Evolutionary conservation across 768 basidiomycete species (phyloP).

Genomic region (Lepiota venenata): DNA sequence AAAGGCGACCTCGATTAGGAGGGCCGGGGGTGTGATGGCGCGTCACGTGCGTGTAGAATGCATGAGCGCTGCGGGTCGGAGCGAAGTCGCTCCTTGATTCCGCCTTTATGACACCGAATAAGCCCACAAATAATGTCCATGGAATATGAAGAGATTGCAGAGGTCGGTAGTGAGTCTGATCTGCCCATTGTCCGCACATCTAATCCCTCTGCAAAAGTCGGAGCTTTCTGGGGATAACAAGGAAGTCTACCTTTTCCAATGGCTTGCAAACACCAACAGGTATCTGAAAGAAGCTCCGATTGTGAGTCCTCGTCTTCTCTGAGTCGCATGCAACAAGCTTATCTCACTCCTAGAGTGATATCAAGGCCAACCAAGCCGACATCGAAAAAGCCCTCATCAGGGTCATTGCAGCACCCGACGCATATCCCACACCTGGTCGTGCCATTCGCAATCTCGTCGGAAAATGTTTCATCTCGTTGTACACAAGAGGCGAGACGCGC

Average conservation of each 20-base stretch:
- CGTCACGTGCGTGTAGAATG: no score
- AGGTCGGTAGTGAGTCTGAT: neutral
- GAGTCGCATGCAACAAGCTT: neutral
- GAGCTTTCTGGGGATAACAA: constrained; percentile 72
- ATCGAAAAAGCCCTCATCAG: constrained; percentile 67
- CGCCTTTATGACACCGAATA: no score
- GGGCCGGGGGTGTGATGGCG: no score
- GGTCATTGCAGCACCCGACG: constrained; percentile 58
- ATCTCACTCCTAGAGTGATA: constrained; percentile 44
- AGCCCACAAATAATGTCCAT: neutral
- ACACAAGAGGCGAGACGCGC: constrained; percentile 78
- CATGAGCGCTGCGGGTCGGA: no score
- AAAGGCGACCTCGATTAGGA: no score
- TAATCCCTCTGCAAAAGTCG: constrained; percentile 35
- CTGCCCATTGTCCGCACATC: neutral
- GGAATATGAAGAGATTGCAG: constrained; percentile 9
- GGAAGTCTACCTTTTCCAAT: constrained; percentile 82
- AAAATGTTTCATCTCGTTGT: constrained; percentile 71
- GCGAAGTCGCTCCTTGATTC: no score
- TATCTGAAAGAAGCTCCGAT: constrained; percentile 43
- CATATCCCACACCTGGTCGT: constrained; percentile 83
- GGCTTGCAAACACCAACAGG: constrained; percentile 68
- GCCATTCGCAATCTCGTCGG: constrained; percentile 78
- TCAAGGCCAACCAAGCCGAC: constrained; percentile 61
- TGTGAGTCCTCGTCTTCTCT: constrained; percentile 30